Conservation (phyloP, 2,329 filamentous ascomycete species). For the Blastomyces parvus region DNA sequence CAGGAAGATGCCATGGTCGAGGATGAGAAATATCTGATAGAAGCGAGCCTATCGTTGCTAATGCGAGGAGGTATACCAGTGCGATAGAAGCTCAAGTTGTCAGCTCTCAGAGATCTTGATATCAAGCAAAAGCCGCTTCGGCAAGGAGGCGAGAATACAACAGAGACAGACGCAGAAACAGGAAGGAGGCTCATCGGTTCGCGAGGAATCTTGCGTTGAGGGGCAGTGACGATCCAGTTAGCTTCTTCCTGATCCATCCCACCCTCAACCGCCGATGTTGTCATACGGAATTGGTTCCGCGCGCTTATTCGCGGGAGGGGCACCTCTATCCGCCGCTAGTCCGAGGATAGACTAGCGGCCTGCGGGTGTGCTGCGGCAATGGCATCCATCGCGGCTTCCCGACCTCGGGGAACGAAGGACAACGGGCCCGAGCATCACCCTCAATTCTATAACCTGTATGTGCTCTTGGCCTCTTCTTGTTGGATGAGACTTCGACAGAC, state of each 20-base stretch:
- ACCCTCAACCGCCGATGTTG: not conserved
- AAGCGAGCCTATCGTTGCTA: not conserved
- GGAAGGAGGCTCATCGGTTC: not conserved
- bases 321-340: too few relatives aligned
- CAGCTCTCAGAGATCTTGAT: not conserved
- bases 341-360: too few relatives aligned
- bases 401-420: too few relatives aligned
- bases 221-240: too few relatives aligned
- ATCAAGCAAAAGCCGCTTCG: not conserved
- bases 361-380: too few relatives aligned
- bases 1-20: slow-evolving; percentile 34
- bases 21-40: slow-evolving; percentile 6
- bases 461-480: too few relatives aligned
- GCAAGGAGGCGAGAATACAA: not conserved
- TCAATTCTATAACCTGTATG: too few relatives aligned
- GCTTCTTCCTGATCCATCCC: too few relatives aligned
- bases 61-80: not conserved
- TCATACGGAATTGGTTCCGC: not conserved
- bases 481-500: too few relatives aligned
- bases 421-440: too few relatives aligned
- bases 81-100: not conserved
- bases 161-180: not conserved
- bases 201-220: too few relatives aligned
- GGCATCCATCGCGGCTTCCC: too few relatives aligned
- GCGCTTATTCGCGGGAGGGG: not conserved